These are phyloP conservation scores for Microsporum audouinii DNA, from an alignment of 2,329 filamentous ascomycete species.

Conservation along the genomic window DNA sequence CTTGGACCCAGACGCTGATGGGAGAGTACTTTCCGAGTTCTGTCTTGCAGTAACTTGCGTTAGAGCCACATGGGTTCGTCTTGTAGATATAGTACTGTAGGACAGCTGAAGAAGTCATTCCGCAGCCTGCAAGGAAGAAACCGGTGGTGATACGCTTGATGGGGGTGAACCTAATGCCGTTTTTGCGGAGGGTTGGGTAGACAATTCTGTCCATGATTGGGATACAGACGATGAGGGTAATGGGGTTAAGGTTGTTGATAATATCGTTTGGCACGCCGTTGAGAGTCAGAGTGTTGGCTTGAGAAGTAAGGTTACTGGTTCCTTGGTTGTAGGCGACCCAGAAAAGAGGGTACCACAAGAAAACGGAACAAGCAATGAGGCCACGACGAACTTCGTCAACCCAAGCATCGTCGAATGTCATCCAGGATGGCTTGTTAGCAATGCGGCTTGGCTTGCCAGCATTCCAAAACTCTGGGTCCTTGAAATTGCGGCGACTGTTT, in stretches of 20 bases:
- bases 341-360: conserved; percentile 47
- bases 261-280: conserved; percentile 46
- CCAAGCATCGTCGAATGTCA: conserved; percentile 75
- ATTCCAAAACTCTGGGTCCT: conserved; percentile 53
- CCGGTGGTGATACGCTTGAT: conserved; percentile 43
- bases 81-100: conserved; percentile 47
- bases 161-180: conserved; percentile 41
- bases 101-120: conserved; percentile 42
- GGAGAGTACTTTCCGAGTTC: conserved; percentile 35
- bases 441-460: conserved; percentile 56
- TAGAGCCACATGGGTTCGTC: conserved; percentile 47
- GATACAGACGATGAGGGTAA: conserved; percentile 44
- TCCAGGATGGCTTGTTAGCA: conserved; percentile 54
- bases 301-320: conserved; percentile 44
- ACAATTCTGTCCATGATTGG: conserved; percentile 43
- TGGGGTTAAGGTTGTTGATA: conserved; percentile 44
- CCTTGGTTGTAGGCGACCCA: conserved; percentile 45
- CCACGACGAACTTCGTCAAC: conserved; percentile 67
- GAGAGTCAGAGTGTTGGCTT: conserved; percentile 43
- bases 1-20: conserved; percentile 53
- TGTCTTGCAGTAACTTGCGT: conserved; percentile 44
- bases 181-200: conserved; percentile 41
- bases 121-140: conserved; percentile 37
- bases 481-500: conserved; percentile 35
- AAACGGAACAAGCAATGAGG: conserved; percentile 58